These are phyloP conservation scores for Rhodotorula mucilaginosa DNA, from an alignment of 1,284 basidiomycete species.

Conservation along the genomic window DNA sequence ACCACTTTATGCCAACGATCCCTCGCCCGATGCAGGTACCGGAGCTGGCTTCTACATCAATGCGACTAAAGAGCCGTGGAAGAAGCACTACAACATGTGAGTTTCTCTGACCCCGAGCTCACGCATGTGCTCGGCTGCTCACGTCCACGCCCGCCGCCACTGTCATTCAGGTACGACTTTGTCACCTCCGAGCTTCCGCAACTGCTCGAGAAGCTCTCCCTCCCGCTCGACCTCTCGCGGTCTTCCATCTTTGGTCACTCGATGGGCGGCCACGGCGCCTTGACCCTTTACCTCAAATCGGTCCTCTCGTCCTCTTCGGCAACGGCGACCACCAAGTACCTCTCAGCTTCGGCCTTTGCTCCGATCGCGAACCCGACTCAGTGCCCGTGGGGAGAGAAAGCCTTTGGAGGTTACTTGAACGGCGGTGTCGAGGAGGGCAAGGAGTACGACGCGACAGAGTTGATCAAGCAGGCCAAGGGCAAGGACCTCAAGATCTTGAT, in stretches of 20 bases:
- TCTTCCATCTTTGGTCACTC: constrained; percentile 74
- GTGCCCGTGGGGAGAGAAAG: constrained; percentile 89
- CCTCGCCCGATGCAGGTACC: constrained; percentile 42
- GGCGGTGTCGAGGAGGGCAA: constrained; percentile 75
- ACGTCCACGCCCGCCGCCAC: background rate
- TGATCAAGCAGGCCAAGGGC: constrained; percentile 66
- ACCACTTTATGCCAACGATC: too few species aligned
- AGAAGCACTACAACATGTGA: constrained; percentile 84
- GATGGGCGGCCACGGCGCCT: constrained; percentile 60
- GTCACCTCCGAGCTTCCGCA: constrained; percentile 77
- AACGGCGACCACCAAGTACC: constrained; percentile 62
- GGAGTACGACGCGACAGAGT: constrained; percentile 79
- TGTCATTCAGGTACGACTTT: constrained; percentile 56
- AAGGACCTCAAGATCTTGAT: constrained; percentile 69
- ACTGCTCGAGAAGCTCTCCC: constrained; percentile 65
- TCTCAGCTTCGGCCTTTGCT: constrained; percentile 88
- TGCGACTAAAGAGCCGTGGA: constrained; percentile 74
- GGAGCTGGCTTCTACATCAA: constrained; percentile 92
- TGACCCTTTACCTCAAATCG: constrained; percentile 80
- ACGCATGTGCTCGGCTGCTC: background rate
- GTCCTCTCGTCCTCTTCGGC: constrained; percentile 57
- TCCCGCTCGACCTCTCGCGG: constrained; percentile 62
- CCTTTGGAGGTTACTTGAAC: constrained; percentile 82
- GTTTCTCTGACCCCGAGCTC: background rate
- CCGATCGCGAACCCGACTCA: constrained; percentile 86